These are phyloP conservation scores for Boletus eberwhitei DNA, from an alignment of 768 basidiomycete genomes.

Conservation along the genomic window DNA sequence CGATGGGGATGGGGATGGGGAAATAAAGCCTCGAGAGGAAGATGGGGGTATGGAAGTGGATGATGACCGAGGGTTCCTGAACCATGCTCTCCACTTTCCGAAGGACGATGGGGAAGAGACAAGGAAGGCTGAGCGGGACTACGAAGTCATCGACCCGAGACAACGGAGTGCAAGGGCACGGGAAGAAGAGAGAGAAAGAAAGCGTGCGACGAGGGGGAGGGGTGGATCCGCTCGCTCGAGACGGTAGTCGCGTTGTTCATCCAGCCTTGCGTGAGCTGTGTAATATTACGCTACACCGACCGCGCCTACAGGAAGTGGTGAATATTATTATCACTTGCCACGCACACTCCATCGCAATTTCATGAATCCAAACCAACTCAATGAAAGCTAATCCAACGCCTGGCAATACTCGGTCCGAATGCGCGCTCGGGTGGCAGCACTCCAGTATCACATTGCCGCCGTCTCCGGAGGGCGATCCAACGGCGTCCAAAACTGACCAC, in stretches of 20 bases:
- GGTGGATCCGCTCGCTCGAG: conserved; percentile 19
- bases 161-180: conserved; percentile 67
- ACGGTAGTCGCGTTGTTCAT: conserved; percentile 15
- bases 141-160: conserved; percentile 86
- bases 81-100: conserved; percentile 69
- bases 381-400: neutral
- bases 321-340: neutral
- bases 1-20: conserved; percentile 5
- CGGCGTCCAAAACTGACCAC: neutral
- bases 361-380: neutral
- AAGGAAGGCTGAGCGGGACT: conserved; percentile 76
- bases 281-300: neutral
- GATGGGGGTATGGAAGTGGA: conserved; percentile 71
- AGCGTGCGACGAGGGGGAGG: conserved; percentile 32
- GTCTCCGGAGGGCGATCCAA: neutral
- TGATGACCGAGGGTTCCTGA: conserved; percentile 70
- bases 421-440: neutral
- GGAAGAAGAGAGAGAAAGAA: conserved; percentile 75
- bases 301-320: neutral
- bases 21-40: conserved; percentile 32
- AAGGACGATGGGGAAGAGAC: conserved; percentile 77
- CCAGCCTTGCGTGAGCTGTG: neutral
- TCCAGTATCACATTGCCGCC: neutral
- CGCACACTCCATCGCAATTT: neutral
- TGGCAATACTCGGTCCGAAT: neutral